phyloP scores from a whole-genome alignment of 805 yeast species.

The Metschnikowia cubensis region DNA sequence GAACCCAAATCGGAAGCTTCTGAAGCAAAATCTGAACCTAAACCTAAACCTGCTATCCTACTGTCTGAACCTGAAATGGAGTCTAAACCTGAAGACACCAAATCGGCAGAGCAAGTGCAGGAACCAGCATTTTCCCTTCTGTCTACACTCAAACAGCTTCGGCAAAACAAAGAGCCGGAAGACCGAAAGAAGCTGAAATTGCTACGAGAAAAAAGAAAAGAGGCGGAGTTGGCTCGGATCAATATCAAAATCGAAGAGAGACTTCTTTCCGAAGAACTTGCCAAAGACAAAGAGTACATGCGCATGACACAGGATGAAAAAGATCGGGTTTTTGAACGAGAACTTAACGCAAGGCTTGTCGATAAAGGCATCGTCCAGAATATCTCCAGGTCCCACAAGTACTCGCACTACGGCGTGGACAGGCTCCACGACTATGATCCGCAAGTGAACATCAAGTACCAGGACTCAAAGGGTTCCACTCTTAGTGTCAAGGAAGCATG shows the following conservation, averaged over 20 bases:
- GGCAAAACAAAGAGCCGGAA: not conserved
- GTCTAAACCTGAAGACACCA: not conserved
- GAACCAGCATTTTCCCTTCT: constrained; percentile 1
- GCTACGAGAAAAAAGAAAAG: constrained; percentile 23
- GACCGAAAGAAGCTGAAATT: constrained; percentile 6
- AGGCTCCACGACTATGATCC: constrained; percentile 40
- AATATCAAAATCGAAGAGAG: constrained; percentile 33
- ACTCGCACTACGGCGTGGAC: constrained; percentile 9
- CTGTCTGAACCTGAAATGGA: not conserved
- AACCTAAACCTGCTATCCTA: too few species aligned
- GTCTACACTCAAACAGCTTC: constrained; percentile 16
- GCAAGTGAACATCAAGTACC: constrained; percentile 50
- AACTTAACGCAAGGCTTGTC: constrained; percentile 28
- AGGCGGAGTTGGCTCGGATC: constrained; percentile 29
- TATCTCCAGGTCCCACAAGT: constrained; percentile 8
- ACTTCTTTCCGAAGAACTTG: constrained; percentile 27
- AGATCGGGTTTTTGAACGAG: constrained; percentile 21
- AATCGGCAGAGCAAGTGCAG: not conserved
- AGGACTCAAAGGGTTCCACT: constrained; percentile 59
- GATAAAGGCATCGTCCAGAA: constrained; percentile 24
- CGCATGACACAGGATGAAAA: constrained; percentile 28
- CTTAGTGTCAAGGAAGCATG: constrained; percentile 68
- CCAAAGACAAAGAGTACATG: constrained; percentile 23
- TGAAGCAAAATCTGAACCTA: not conserved
- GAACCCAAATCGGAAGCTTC: not conserved